A percentile compares a stretch with the other conserved stretches of the same genome.
Evolutionary conservation across 169 alveolate species (phyloP).

Genomic region (Babesia bigemina): DNA sequence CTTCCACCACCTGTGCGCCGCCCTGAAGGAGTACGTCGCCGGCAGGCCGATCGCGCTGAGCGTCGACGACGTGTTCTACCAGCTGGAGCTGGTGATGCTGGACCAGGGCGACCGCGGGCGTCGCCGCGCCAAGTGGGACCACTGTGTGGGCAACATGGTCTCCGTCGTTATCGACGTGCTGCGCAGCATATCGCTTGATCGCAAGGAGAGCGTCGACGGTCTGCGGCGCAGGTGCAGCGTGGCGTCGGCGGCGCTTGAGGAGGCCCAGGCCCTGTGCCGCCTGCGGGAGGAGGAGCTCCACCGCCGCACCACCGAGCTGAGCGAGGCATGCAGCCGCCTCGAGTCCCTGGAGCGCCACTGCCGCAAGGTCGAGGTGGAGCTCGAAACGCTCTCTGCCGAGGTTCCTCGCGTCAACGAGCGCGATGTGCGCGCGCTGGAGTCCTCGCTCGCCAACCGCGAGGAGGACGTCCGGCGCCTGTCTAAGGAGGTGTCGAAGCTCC

Average conservation of each 20-base stretch:
- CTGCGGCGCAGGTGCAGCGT: conserved; percentile 12
- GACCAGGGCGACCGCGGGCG: conserved; percentile 31
- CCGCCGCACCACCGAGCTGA: conserved; percentile 36
- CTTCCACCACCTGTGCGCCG: conserved; percentile 25
- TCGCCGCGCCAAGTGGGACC: conserved; percentile 28
- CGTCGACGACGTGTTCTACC: conserved; percentile 52
- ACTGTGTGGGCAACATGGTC: conserved; percentile 34
- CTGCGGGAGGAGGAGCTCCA: conserved; percentile 49
- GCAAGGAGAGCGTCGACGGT: conserved; percentile 19
- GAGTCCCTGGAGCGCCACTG: conserved; percentile 39
- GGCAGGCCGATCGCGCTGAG: conserved; percentile 32
- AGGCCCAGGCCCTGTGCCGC: conserved; percentile 31
- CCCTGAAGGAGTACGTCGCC: conserved; percentile 24
- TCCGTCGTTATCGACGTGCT: conserved; percentile 39
- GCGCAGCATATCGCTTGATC: conserved; percentile 4
- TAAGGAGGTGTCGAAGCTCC: conserved; percentile 40
- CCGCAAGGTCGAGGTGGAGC: conserved; percentile 41
- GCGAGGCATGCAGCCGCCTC: conserved; percentile 15
- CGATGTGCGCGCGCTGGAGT: conserved; percentile 17
- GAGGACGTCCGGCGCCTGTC: conserved; percentile 24
- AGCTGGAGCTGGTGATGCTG: conserved; percentile 34
- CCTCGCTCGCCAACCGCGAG: conserved; percentile 22
- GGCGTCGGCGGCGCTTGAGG: conserved; percentile 17
- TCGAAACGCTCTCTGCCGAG: conserved; percentile 11
- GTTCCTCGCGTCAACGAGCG: conserved; percentile 1